Conservation (phyloP, 2,329 filamentous ascomycete genomes). For the Aaosphaeria arxii region DNA sequence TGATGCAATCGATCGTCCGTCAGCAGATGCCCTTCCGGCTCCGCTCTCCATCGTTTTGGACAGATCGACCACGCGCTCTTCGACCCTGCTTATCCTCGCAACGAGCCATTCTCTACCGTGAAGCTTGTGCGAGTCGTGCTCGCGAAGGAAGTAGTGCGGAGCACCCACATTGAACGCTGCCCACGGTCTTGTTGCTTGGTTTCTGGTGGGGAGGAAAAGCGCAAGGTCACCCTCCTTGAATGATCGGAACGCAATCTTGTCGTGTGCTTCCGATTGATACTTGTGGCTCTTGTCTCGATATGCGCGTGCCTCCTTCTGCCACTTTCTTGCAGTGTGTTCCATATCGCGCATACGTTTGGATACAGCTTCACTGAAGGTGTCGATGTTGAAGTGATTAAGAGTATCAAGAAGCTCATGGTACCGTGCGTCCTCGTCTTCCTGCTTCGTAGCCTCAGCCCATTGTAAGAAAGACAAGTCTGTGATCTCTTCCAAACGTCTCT, state of each 20-base stretch:
- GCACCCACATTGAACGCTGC: conserved; percentile 97
- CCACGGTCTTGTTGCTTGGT: conserved; percentile 93
- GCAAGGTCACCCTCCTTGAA: conserved; percentile 97
- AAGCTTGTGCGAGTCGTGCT: conserved; percentile 84
- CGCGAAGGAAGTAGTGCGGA: conserved; percentile 93
- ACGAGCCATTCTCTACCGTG: conserved; percentile 92
- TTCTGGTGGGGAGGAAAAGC: conserved; percentile 88
- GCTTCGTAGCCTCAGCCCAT: conserved; percentile 73
- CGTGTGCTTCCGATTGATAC: conserved; percentile 79
- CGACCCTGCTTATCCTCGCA: conserved; percentile 84
- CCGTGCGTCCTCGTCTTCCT: conserved; percentile 65
- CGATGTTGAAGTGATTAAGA: conserved; percentile 76
- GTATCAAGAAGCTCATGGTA: conserved; percentile 73
- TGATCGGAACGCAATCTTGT: conserved; percentile 92
- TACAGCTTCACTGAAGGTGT: conserved; percentile 79
- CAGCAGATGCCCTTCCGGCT: conserved; percentile 41
- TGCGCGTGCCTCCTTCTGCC: conserved; percentile 80
- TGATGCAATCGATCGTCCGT: conserved; percentile 48
- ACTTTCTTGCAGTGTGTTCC: conserved; percentile 88
- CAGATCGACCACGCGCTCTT: conserved; percentile 90
- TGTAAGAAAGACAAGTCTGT: conserved; percentile 71
- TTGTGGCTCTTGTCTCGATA: conserved; percentile 85
- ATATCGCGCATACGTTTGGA: conserved; percentile 90
- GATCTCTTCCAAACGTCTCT: conserved; percentile 58
- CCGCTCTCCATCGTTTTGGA: conserved; percentile 67